These are phyloP conservation scores for Nemania abortiva DNA, from an alignment of 2,329 filamentous ascomycete species.

Conservation along the genomic window DNA sequence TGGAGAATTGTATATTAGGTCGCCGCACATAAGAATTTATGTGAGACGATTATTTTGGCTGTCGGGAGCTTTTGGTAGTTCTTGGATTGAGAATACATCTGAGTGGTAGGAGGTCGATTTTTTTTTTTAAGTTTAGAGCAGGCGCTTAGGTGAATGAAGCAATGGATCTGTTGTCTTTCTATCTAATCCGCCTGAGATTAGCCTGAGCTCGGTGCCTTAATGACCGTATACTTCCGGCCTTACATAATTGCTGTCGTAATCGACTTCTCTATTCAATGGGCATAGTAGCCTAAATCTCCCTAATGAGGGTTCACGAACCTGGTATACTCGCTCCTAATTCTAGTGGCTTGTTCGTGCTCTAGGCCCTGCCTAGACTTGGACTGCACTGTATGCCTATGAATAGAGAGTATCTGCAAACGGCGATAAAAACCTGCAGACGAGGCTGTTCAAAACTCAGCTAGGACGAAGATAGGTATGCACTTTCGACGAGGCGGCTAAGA, in stretches of 20 bases:
- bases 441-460: not conserved
- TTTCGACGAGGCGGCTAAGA: not conserved
- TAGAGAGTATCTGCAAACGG: not conserved
- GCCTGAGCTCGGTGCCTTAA: not conserved
- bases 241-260: not conserved
- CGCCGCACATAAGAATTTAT: constrained; percentile 34
- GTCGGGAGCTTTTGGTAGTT: not conserved
- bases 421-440: constrained; percentile 3
- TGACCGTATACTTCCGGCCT: not conserved
- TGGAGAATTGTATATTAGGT: constrained; percentile 19
- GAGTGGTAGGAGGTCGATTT: constrained; percentile 21
- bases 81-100: constrained; percentile 27
- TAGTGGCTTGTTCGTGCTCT: not conserved
- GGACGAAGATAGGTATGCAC: not conserved
- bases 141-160: constrained; percentile 39
- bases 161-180: constrained; percentile 16
- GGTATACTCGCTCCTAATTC: not conserved
- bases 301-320: too few species aligned
- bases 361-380: constrained; percentile 2
- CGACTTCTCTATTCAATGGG: not conserved
- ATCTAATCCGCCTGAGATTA: not conserved
- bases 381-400: not conserved
- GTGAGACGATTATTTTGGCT: constrained; percentile 20
- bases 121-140: constrained; percentile 30
- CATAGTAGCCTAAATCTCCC: not conserved